These are phyloP conservation scores for Camelina sativa DNA, from an alignment of 345 rosid species.

Conservation along the genomic window DNA sequence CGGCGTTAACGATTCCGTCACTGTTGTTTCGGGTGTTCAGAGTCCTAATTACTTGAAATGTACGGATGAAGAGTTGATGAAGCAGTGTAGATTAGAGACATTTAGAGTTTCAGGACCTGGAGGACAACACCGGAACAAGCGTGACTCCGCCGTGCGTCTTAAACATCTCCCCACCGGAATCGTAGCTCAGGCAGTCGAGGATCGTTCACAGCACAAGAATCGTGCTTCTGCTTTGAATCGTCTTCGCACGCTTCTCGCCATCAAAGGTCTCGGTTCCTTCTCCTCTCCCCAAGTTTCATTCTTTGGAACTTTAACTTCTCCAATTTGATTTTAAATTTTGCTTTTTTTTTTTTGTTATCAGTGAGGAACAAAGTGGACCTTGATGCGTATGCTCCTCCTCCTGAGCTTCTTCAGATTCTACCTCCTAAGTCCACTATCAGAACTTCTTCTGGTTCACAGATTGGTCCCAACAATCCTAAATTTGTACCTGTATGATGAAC, in stretches of 20 bases:
- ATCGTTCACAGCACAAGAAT: constrained; percentile 93
- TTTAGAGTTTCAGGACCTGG: constrained; percentile 90
- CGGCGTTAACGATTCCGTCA: not conserved
- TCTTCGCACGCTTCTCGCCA: constrained; percentile 78
- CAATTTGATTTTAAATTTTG: not conserved
- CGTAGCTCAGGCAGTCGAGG: constrained; percentile 82
- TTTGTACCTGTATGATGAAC: constrained; percentile 61
- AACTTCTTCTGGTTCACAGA: constrained; percentile 74
- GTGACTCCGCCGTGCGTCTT: constrained; percentile 89
- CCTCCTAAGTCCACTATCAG: constrained; percentile 79
- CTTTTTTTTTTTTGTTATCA: constrained; percentile 19
- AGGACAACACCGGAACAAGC: constrained; percentile 97
- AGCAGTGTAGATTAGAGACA: constrained; percentile 69
- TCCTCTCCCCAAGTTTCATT: not conserved
- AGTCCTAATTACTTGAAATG: constrained; percentile 51
- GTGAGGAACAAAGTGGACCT: constrained; percentile 75
- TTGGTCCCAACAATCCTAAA: constrained; percentile 91
- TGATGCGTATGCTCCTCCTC: constrained; percentile 67
- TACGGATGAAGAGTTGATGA: constrained; percentile 77
- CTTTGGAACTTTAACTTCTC: not conserved
- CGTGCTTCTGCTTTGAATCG: constrained; percentile 83
- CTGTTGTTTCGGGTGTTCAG: not conserved
- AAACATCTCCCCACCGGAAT: constrained; percentile 89
- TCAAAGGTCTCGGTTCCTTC: constrained; percentile 55
- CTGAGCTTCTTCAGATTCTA: constrained; percentile 85